These are phyloP conservation scores for Debaryomyces maramus DNA, from an alignment of 805 yeast species.

Conservation along the genomic window DNA sequence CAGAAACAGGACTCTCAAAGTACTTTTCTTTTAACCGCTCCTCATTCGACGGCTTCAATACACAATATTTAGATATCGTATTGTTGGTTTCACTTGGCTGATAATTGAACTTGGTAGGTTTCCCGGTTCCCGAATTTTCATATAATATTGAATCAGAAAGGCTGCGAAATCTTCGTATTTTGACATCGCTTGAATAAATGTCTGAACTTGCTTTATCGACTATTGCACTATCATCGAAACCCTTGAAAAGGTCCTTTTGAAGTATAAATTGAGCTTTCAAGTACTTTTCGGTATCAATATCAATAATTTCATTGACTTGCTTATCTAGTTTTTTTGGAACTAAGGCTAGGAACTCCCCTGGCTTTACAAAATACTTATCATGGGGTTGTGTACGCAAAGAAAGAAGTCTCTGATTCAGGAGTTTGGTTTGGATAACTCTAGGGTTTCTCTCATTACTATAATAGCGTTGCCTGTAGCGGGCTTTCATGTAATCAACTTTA, in stretches of 20 bases:
- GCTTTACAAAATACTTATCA: conserved; percentile 28
- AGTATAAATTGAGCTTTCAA: neutral
- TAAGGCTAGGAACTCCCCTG: conserved; percentile 34
- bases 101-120: no score
- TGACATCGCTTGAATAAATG: neutral
- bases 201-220: neutral
- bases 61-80: no score
- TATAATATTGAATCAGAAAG: neutral
- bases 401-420: conserved; percentile 31
- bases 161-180: conserved; percentile 2
- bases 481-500: conserved; percentile 30
- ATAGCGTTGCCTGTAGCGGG: conserved; percentile 36
- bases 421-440: conserved; percentile 36
- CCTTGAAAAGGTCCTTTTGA: neutral
- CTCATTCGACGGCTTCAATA: no score
- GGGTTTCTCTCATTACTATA: conserved; percentile 40
- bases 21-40: no score
- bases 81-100: no score
- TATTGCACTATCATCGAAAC: conserved; percentile 3
- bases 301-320: neutral
- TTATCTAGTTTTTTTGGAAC: conserved; percentile 6
- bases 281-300: conserved; percentile 1
- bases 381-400: conserved; percentile 40
- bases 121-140: no score
- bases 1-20: no score